Conservation (phyloP, 371 early-diverging fungal genomes). For the Circinella umbellata region DNA sequence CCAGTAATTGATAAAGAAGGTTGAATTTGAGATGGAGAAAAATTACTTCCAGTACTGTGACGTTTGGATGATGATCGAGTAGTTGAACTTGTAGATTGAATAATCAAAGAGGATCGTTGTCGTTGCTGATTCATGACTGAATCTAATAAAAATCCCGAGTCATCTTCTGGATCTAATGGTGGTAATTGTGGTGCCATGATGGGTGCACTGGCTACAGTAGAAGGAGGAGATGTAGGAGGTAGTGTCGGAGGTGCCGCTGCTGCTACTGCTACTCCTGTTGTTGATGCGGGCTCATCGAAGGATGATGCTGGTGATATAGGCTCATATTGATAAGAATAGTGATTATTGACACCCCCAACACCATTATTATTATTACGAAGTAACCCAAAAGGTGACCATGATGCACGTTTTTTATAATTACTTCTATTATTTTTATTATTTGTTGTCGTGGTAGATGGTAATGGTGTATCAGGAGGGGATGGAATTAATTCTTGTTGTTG, state of each 20-base stretch:
- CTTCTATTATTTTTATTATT: neutral
- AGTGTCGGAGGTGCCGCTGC: too few species aligned
- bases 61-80: conserved; percentile 1
- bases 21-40: neutral
- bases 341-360: neutral
- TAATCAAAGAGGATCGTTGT: neutral
- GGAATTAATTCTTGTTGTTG: neutral
- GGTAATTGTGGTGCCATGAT: conserved; percentile 1
- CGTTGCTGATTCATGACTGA: neutral
- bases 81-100: neutral
- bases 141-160: conserved; percentile 2
- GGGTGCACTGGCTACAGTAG: too few species aligned
- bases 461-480: conserved; percentile 10
- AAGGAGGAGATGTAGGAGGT: too few species aligned
- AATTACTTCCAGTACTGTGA: conserved; percentile 7
- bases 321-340: neutral
- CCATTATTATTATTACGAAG: neutral
- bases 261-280: too few species aligned
- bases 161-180: conserved; percentile 1
- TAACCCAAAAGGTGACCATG: conserved; percentile 13
- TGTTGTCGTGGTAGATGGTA: conserved; percentile 7
- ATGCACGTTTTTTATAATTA: conserved; percentile 8
- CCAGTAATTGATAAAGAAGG: neutral
- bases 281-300: neutral
- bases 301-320: conserved; percentile 8